These are phyloP conservation scores for Heterobasidion occidentale DNA, from an alignment of 1,284 basidiomycete species.

Conservation along the genomic window DNA sequence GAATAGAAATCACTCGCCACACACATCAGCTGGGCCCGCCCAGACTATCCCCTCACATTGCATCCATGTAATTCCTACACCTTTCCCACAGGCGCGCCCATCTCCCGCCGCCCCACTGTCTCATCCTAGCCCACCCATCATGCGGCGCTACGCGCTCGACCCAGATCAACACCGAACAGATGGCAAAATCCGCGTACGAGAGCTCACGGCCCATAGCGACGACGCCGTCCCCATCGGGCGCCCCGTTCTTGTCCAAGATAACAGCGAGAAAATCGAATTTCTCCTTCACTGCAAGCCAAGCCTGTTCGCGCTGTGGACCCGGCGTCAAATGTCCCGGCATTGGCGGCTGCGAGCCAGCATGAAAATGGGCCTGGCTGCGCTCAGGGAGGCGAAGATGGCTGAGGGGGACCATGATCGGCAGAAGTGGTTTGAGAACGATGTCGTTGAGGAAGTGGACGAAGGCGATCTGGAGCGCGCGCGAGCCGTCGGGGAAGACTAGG, in stretches of 20 bases:
- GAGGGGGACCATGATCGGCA: conserved; percentile 62
- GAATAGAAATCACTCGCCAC: too few species aligned
- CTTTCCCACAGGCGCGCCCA: conserved; percentile 53
- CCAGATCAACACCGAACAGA: conserved; percentile 64
- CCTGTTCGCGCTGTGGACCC: conserved; percentile 46
- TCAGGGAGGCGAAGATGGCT: conserved; percentile 52
- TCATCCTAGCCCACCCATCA: conserved; percentile 56
- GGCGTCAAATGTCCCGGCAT: conserved; percentile 21
- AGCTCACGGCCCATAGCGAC: conserved; percentile 59
- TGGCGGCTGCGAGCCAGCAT: conserved; percentile 13
- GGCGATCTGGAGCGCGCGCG: conserved; percentile 54
- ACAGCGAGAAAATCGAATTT: conserved; percentile 58
- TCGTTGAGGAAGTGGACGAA: conserved; percentile 68
- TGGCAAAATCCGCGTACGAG: conserved; percentile 62
- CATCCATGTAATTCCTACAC: conserved; percentile 58
- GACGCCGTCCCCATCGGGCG: conserved; percentile 45
- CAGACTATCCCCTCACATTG: conserved; percentile 20
- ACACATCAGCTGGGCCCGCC: neutral
- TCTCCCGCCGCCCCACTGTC: conserved; percentile 55
- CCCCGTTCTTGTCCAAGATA: conserved; percentile 56
- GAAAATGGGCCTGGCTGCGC: conserved; percentile 46
- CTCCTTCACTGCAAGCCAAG: conserved; percentile 53
- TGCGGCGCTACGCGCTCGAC: conserved; percentile 59
- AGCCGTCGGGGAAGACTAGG: conserved; percentile 59
- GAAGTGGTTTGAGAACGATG: conserved; percentile 54